Base-by-base conservation (phyloP, 768 basidiomycete genomes). In the Psilocybe cubensis region DNA sequence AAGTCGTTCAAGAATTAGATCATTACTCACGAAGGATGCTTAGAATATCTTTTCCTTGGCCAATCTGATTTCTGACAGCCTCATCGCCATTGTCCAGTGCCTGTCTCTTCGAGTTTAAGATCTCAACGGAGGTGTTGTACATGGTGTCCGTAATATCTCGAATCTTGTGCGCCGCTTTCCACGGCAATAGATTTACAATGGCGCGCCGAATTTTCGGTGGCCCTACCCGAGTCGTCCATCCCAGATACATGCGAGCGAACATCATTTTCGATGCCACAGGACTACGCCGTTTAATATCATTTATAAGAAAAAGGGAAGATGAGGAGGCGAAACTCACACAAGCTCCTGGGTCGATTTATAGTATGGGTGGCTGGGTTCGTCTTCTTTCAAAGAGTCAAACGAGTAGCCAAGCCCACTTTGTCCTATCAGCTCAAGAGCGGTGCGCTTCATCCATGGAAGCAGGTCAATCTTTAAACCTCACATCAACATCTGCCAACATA, bases 361-460 rank as follows among this genome's bases (percentile, higher is more conserved):
- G 51, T 74, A 79, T 33, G 65, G 74, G 65, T 70, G 73, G 0
- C 59, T 56, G 3, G 56, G 57, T 9, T 57, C 43, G 27, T 73
- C 72, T 31, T 71, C 71, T 9, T 58, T 65, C 10, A 82, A 66
- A 0, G 70, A 49, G 56, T 79, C 76, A 41, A 79, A 78, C 18
- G 73, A 74, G 50, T 71, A 71, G 9, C 76, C 77, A 18, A 83
- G 68, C 1, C 81, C 79, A 17, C 74, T 75, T 65, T 78, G 79
- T 2, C 79, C 80, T 50, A 83, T 76, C 49, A 82, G 67, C 56
- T 83, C 80, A 18, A 82, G 69, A n/a, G 81, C 79, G 17, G 74
- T 70, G 8, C 80, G 72, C n/a, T 74, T 61, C 63, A 72, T 70
- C 76, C 76, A 78, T 10, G 64, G 48, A 10, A 68, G 43, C 3